phyloP scores from a whole-genome alignment of 306 rosid species.

The Ceratonia siliqua region DNA sequence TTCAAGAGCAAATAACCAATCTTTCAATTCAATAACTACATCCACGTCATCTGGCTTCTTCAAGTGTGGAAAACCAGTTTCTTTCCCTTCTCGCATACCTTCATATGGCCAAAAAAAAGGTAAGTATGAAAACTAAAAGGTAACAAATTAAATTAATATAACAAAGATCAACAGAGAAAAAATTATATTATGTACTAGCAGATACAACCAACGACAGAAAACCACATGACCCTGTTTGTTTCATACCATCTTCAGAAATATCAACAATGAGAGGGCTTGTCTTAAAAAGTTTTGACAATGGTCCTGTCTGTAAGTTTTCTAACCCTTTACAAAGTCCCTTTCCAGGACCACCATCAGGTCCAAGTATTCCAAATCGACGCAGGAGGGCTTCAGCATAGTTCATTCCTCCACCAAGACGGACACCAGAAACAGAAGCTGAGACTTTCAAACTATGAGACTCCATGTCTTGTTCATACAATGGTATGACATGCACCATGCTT shows the following conservation, averaged over 20 bases:
- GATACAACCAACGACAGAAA: conserved; percentile 31
- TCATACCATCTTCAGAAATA: conserved; percentile 61
- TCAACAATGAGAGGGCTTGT: conserved; percentile 52
- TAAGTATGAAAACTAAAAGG: conserved; percentile 6
- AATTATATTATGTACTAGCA: conserved; percentile 7
- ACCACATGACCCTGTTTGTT: conserved; percentile 24
- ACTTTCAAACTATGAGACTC: conserved; percentile 83
- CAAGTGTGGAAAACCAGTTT: conserved; percentile 53
- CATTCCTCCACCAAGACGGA: conserved; percentile 96
- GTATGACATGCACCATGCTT: conserved; percentile 70
- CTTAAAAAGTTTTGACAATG: conserved; percentile 78
- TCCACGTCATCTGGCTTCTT: conserved; percentile 87
- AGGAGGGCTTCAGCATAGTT: conserved; percentile 86
- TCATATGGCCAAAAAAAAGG: conserved; percentile 40
- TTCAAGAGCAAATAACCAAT: conserved; percentile 97
- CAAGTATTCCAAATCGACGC: conserved; percentile 91
- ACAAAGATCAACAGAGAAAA: conserved; percentile 19
- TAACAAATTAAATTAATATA: conserved; percentile 6
- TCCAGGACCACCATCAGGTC: conserved; percentile 94
- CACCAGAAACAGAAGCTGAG: conserved; percentile 82
- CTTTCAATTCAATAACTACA: conserved; percentile 71
- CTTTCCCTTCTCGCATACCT: conserved; percentile 52
- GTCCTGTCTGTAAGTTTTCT: conserved; percentile 82
- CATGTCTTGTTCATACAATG: conserved; percentile 63
- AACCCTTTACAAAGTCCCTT: conserved; percentile 67